Base-by-base conservation (phyloP, 176 grass and related monocot species). In the Thinopyrum elongatum region DNA sequence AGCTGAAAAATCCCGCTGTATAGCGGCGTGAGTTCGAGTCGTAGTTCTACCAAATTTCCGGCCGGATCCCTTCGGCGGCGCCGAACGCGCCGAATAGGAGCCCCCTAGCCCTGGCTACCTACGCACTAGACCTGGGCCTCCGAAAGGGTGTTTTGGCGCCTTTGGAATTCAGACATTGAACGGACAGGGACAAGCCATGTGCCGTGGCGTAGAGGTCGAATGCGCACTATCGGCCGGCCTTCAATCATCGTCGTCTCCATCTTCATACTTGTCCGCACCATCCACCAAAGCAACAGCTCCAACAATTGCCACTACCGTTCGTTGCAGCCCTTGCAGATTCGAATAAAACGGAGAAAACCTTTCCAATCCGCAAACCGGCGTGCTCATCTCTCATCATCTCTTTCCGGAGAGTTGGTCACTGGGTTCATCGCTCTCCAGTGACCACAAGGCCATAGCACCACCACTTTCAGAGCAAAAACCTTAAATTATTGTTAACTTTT, bases 181-280 rank as follows among this genome's bases (percentile, higher is more conserved):
- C 49, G 49, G 49, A 53, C 49, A 19, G 49, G 5, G 16, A 76
- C 92, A 91, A 5, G 51, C 89, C 92, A 87, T 94, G 92, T 94
- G 92, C 19, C n/a, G 28, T 89, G 63, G 82, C 74, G 41, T 87
- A 65, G 78, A 80, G 53, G 30, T 17, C 10, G 65, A 78, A 17
- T n/a, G 49, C 27, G 42, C 70, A 78, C 51, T 30, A 41, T 58
- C n/a, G 33, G 55, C 72, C 71, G 33, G 55, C 72, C 71, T 93
- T 86, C 83, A 69, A 69, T 62, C 31, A 41, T 29, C 65, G 35
- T 58, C 31, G 60, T 67, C 69, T 25, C 10, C 65, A 42, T 69
- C 70, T 33, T 26, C 78, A 67, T 26, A 4, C 25, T 4, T 17
- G 74, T 78, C 74, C 60, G 58, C 70, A 63, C 82, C 26, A 16